Base-by-base conservation (phyloP, 2,329 filamentous ascomycete genomes). In the Fusarium nelsonii region DNA sequence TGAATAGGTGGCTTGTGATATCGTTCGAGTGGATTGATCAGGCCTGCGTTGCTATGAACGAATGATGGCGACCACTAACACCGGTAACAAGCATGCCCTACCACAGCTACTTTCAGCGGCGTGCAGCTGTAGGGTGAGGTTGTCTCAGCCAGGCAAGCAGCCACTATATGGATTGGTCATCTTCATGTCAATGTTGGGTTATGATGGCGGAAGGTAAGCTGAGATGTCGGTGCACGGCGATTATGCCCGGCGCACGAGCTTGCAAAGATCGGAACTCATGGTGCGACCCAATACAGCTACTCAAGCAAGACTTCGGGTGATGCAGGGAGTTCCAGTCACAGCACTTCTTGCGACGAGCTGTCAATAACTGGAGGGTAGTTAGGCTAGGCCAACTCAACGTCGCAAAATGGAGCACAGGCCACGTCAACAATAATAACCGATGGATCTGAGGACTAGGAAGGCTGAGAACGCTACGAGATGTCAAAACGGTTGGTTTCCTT, bases 351-450 rank as follows among this genome's bases (percentile, higher is more conserved):
- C 43, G 50, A 53, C 43, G n/a, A 28, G n/a, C 26, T 43, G 16
- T 52, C 10, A 36, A 8, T 43, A 33, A 23, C 36, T 26, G 32
- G 23, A 50, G 41, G 28, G 30, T 33, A 39, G 32, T 12, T 46
- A 37, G 50, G 10, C 33, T 28, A 46, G 37, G 33, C 46, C 43
- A 20, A 54, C 18, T 51, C 32, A 60, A 45, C 26, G 32, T 53
- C 40, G 55, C 34, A 41, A 26, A 67, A 63, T 28, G 37, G 50
- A 52, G 49, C 49, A 63, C 49, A 52, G 43, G 37, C 66, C 66
- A 55, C 37, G 20, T 26, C 36, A 48, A 55, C 26, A 37, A 26
- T 34, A 23, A 36, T n/a, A 50, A 48, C 23, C 48, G 16, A 51
- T 30, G 23, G 8, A 28, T 40, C 23, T 45, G 28, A 39, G n/a